phyloP scores from a whole-genome alignment of 148 eudicot genomes.

The Hydrangea macrophylla region DNA sequence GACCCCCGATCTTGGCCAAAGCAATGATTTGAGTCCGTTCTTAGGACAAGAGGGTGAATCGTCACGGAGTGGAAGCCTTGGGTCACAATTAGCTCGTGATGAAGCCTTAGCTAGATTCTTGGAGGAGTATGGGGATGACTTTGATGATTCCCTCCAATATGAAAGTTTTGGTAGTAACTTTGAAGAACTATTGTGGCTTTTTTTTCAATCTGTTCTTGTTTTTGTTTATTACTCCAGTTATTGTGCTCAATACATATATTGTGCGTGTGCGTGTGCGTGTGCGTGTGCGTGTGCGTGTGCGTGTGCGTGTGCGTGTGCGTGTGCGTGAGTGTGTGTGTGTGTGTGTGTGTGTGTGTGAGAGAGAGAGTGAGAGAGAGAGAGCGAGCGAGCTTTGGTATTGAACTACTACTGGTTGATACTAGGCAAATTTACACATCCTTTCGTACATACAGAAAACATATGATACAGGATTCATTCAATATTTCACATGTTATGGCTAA shows the following conservation, averaged over 20 bases:
- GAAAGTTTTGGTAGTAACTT: constrained; percentile 27
- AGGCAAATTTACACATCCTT: not conserved
- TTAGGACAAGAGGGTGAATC: constrained; percentile 46
- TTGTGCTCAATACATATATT: not conserved
- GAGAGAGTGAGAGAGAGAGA: no score
- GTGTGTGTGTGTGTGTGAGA: no score
- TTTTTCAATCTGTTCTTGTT: not conserved
- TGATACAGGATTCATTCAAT: not conserved
- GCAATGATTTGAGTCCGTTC: constrained; percentile 32
- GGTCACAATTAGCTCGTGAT: constrained; percentile 57
- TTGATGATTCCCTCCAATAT: constrained; percentile 33
- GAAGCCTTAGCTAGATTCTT: constrained; percentile 81
- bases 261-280: no score
- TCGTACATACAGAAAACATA: not conserved
- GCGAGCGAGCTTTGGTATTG: no score
- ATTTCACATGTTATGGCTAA: not conserved
- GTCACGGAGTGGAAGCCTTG: constrained; percentile 36
- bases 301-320: no score
- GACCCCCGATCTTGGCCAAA: constrained; percentile 29
- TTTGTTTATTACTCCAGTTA: not conserved
- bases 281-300: no score
- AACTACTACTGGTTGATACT: not conserved
- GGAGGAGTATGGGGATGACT: constrained; percentile 48
- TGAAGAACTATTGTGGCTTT: constrained; percentile 4
- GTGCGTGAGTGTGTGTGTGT: no score